A percentile compares a stretch with the other conserved stretches of the same genome.
These are phyloP conservation scores for Penicillium samsonianum DNA, from an alignment of 495 filamentous ascomycete genomes.

Conservation along the genomic window DNA sequence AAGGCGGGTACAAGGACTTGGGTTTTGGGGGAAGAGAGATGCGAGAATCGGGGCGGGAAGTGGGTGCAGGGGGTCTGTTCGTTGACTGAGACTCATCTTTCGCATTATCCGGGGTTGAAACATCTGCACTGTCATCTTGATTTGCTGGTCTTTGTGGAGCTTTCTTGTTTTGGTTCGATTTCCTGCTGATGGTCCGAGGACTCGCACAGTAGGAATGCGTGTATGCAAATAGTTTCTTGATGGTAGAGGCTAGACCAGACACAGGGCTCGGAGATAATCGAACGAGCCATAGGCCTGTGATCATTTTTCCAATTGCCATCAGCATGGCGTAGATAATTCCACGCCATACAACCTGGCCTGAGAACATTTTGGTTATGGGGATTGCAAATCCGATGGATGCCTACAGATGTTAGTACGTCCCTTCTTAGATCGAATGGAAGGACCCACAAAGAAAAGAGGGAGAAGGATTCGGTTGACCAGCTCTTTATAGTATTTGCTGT, in stretches of 20 bases:
- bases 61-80: background rate
- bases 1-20: constrained; percentile 59
- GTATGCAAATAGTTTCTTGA: constrained; percentile 15
- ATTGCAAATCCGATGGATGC: constrained; percentile 80
- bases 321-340: constrained; percentile 70
- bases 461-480: constrained; percentile 57
- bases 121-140: background rate
- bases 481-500: constrained; percentile 56
- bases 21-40: constrained; percentile 39
- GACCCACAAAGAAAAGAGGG: constrained; percentile 73
- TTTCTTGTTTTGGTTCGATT: background rate
- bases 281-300: constrained; percentile 66
- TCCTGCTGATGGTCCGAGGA: background rate
- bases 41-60: background rate
- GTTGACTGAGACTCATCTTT: background rate
- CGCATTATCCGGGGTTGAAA: background rate
- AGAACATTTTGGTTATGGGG: constrained; percentile 71
- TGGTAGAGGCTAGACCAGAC: constrained; percentile 5
- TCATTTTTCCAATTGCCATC: constrained; percentile 66
- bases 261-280: constrained; percentile 37
- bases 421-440: background rate
- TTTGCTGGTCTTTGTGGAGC: background rate
- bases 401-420: constrained; percentile 25
- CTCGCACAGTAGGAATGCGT: constrained; percentile 10
- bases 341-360: constrained; percentile 63